Base-by-base conservation (phyloP, 2,329 filamentous ascomycete species). In the Cytospora piceae region DNA sequence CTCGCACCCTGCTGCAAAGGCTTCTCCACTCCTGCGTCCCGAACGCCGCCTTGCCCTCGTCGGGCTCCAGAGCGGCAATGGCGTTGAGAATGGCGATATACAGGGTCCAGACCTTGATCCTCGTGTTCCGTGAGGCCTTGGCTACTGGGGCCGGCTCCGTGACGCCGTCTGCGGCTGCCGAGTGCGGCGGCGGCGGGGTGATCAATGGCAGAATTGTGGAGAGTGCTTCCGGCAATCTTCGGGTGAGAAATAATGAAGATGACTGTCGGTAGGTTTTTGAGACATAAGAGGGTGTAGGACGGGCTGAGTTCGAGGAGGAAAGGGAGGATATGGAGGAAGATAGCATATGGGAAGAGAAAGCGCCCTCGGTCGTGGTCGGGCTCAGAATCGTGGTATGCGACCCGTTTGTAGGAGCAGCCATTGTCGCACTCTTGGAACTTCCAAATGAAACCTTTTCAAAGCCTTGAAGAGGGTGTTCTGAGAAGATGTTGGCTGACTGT, bases 71-170 rank as follows among this genome's bases (percentile, higher is more conserved):
- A 73, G 98, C 94, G 42, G 96, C 83, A 69, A 97, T 90, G 49
- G 93, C 91, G 79, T 97, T 97, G 69, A 98, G 83, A 59, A 97
- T 90, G 22, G 94, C 97, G 70, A 98, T 85, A 76, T 98, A 99
- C 73, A 99, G 84, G 77, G 93, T 97, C 95, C 95, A 99, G 69
- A 98, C 90, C 78, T 98, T 99, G 77, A 97, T 90, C 70, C 94
- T 85, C 65, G 92, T 95, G 37, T 89, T 91, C 70, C 90, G 87
- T 52, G 91, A 94, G 61, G 93, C 93, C 69, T 85, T 87, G 62
- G 92, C 90, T 61, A 97, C 88, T 5, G 93, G 92, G 32, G 93
- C 90, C 32, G 86, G 81, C 65, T 87, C 83, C 42, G 72, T 74
- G 24, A 77, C 69, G 37, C 79, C 78, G 59, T 80, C 79, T 24